Evolutionary conservation across 2,329 filamentous ascomycete species (phyloP).

Genomic region (Chalaropsis thielavioides): DNA sequence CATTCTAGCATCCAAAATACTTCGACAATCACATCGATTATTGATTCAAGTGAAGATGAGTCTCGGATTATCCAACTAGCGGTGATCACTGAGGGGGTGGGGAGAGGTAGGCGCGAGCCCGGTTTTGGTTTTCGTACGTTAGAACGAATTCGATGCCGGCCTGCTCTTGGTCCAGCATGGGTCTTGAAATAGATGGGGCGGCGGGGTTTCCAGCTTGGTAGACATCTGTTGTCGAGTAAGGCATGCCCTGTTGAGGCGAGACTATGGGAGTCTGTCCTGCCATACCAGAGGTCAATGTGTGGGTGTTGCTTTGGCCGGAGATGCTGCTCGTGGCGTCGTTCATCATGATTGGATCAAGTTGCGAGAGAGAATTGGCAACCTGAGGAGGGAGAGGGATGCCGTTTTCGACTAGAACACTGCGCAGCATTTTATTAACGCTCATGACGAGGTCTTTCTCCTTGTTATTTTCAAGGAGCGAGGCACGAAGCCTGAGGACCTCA

Average conservation of each 20-base stretch:
- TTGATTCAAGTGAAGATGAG: conserved; percentile 4
- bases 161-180: conserved; percentile 55
- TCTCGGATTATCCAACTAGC: conserved; percentile 1
- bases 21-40: neutral
- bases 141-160: conserved; percentile 81
- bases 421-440: conserved; percentile 32
- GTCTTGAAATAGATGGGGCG: neutral
- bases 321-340: conserved; percentile 41
- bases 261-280: conserved; percentile 30
- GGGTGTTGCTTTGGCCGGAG: conserved; percentile 44
- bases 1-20: neutral
- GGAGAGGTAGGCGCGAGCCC: conserved; percentile 41
- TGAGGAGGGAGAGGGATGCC: conserved; percentile 28
- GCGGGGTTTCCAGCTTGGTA: neutral
- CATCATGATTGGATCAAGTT: conserved; percentile 29
- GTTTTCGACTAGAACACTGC: conserved; percentile 38
- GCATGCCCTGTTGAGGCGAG: conserved; percentile 22
- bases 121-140: conserved; percentile 60
- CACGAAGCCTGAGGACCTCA: conserved; percentile 73
- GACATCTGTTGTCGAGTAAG: conserved; percentile 8
- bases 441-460: conserved; percentile 51
- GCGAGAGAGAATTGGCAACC: conserved; percentile 18
- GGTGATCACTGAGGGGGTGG: conserved; percentile 36
- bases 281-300: conserved; percentile 29
- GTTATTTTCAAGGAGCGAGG: conserved; percentile 44